Evolutionary conservation across 495 filamentous ascomycete species (phyloP), one percentile per base, ranked within the genome.

Genomic region (Penicillium arizonense): DNA sequence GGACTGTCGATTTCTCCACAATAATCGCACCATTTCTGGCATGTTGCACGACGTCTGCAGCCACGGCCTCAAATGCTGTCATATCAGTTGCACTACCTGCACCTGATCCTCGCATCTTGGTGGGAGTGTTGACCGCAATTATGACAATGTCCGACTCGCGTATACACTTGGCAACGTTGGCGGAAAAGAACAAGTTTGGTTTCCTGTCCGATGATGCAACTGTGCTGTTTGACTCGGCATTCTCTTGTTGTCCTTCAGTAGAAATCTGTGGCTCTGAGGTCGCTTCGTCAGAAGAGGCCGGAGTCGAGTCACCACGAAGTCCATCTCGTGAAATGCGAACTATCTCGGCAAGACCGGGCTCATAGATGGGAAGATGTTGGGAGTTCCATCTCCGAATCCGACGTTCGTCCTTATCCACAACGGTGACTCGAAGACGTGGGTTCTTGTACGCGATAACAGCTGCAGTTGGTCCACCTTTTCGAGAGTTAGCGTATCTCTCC

Each of bases 1-100:
- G 89, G 21, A 93, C 88, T 0, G 89, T 93, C 23, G 79, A 84
- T 67, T 91, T 91, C 68, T 91, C 89, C 0, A 91, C 88, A 9
- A 93, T 75, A 48, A 91, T 89, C 47, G 85, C 82, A 16, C 85
- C 84, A 14, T 72, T 64, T 34, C 70, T 79, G 11, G 89, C 83
- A 45, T 85, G 70, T 39, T 78, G 71, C 1, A 88, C 88, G 32
- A 93, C 84, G 16, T 78, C 80, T 35, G 79, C 68, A 1, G 78
- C 79, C 0, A 84, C 88, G 23, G 77, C 73, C 63, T 93, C 88
- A 12, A 91, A 75, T 20, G 80, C 81, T 21, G 80, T 81, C 51
- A 91, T 73, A 57, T 93, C 85, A 2, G 84, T 83, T 14, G 88
- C 87, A 42, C 72, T 72, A 10, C 87, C 88, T 12, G 83, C 80